A percentile compares a stretch with the other conserved stretches of the same genome.
phyloP scores from a whole-genome alignment of 2,329 filamentous ascomycete species.

The Trichoderma atroviride region DNA sequence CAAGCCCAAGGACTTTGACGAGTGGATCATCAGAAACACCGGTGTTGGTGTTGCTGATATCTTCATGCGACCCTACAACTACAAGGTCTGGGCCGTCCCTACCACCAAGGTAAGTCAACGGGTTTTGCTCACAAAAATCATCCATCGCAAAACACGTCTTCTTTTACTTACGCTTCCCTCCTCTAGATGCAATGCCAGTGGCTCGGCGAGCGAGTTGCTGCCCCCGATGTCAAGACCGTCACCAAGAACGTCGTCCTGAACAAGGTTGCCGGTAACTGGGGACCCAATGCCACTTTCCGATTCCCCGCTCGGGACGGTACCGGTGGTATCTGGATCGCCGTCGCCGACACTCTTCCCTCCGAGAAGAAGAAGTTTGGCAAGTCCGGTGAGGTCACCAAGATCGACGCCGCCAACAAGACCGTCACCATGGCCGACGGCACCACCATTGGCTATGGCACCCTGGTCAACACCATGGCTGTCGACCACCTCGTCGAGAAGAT shows the following conservation, averaged over 20 bases:
- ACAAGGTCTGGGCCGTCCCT: conserved; percentile 99
- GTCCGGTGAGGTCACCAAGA: conserved; percentile 79
- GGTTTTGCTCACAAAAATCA: not conserved
- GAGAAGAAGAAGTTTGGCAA: conserved; percentile 91
- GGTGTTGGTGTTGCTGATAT: conserved; percentile 87
- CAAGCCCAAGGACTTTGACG: conserved; percentile 96
- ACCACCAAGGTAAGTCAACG: conserved; percentile 77
- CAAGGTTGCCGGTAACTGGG: conserved; percentile 97
- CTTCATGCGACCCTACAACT: conserved; percentile 99
- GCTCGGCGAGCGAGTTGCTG: conserved; percentile 97
- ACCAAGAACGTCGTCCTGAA: conserved; percentile 93
- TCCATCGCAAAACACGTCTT: not conserved
- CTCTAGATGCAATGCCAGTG: conserved; percentile 97
- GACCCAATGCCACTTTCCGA: conserved; percentile 96
- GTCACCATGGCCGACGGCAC: conserved; percentile 83
- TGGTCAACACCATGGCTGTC: conserved; percentile 95
- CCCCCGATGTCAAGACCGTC: conserved; percentile 90
- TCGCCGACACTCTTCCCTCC: conserved; percentile 88
- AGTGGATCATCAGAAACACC: conserved; percentile 95
- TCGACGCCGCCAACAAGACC: conserved; percentile 82
- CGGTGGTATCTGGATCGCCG: conserved; percentile 98
- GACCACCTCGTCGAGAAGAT: conserved; percentile 86
- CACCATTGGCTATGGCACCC: conserved; percentile 86
- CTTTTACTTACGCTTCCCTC: not conserved
- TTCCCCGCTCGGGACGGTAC: conserved; percentile 96